Evolutionary conservation across 2,329 filamentous ascomycete genomes (phyloP), one percentile per base, ranked within the genome.

Genomic region (Aplosporella prunicola): DNA sequence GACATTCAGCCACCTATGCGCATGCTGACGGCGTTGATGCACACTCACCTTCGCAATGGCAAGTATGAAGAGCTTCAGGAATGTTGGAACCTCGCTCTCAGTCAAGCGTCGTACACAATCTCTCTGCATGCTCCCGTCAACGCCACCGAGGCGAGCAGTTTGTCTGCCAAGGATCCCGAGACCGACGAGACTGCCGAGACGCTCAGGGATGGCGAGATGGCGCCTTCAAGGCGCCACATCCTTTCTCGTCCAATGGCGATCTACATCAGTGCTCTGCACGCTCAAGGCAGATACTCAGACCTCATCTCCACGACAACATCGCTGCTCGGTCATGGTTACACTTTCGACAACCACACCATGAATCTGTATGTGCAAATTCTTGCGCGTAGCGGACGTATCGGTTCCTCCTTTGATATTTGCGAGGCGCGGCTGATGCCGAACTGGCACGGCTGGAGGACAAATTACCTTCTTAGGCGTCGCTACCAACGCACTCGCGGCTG

Each of bases 351-450:
- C 53, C 72, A 71, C 49, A 87, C 84, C 47, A 93, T 86, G 86
- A 91, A 93, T 54, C 68, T 73, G 34, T 78, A 83, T 45, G 71
- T 94, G 39, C 75, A 81, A 49, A 60, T 70, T 34, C 74, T 95
- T 18, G 74, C 77, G 16, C 63, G 68, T 10, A 67, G 76, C 37
- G 69, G 71, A 30, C 67, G 71, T 30, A 71, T 72, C 49, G 61
- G 74, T 32, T 68, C 80, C 14, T 87, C 87, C 24, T 93, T 91
- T 60, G 54, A 63, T 15, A 61, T 79, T 35, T 89, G 83, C 53
- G 89, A 96, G 62, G 62, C 68, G 17, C 74, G 76, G 43, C 77
- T 96, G 39, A 93, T 94, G 73, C 70, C 74, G 1, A 68, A 74
- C 22, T 94, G 87, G 73, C 72, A 74, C 9, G 85, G 86, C 16